phyloP scores from a whole-genome alignment of 768 basidiomycete genomes.

The Gymnopilus junonius region DNA sequence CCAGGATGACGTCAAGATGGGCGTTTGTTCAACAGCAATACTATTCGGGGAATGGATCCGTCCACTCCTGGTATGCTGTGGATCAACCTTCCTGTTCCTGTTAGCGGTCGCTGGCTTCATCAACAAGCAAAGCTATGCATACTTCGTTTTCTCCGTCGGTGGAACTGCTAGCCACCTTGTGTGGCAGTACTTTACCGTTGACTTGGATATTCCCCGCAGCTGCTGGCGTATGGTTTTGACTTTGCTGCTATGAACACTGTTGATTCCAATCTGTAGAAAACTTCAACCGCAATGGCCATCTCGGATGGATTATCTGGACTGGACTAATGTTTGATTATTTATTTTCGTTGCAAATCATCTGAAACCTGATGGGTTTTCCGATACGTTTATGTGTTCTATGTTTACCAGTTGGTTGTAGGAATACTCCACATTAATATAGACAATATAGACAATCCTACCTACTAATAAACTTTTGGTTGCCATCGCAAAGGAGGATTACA shows the following conservation, averaged over 20 bases:
- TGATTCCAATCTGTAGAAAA: constrained; percentile 34
- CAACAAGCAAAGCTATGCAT: constrained; percentile 55
- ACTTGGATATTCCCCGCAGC: constrained; percentile 46
- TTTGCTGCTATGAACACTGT: background rate
- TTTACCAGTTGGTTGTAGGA: no score
- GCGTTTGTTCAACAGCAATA: constrained; percentile 79
- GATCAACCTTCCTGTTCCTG: constrained; percentile 51
- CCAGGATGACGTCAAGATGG: constrained; percentile 69
- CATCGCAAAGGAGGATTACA: no score
- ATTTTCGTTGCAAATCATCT: background rate
- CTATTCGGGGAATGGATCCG: constrained; percentile 66
- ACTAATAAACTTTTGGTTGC: no score
- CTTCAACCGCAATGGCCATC: constrained; percentile 49
- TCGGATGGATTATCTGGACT: constrained; percentile 52
- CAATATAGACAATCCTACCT: no score
- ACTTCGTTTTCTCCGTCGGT: constrained; percentile 49
- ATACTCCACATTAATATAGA: no score
- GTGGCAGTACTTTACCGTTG: constrained; percentile 52
- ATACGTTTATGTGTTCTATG: no score
- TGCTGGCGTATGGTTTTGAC: constrained; percentile 45
- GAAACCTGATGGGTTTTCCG: background rate
- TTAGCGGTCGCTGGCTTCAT: constrained; percentile 57
- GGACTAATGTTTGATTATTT: constrained; percentile 46
- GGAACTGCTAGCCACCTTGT: constrained; percentile 46
- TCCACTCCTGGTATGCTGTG: constrained; percentile 58